Evolutionary conservation across 208 protist species (phyloP).

Genomic region (Leishmania arabica): DNA sequence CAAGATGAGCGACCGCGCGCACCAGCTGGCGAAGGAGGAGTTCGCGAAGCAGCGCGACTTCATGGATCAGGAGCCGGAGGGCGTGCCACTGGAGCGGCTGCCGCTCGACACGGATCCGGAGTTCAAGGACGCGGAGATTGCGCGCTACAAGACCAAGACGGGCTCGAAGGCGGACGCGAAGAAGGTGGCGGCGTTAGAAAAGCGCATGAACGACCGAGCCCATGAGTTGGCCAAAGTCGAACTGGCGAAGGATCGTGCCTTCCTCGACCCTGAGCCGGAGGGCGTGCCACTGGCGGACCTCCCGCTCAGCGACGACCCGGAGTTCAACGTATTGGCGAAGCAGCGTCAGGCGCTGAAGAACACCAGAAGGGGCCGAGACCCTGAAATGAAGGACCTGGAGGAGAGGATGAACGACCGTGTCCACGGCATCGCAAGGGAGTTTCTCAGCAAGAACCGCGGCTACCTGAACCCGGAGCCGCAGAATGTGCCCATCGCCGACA

Average conservation of each 20-base stretch:
- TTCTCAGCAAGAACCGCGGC: constrained; percentile 66
- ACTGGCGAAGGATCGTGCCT: constrained; percentile 60
- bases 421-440: constrained; percentile 57
- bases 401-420: constrained; percentile 81
- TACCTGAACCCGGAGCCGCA: constrained; percentile 71
- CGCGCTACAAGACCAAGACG: constrained; percentile 65
- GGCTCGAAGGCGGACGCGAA: constrained; percentile 37
- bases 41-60: constrained; percentile 69
- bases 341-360: constrained; percentile 73
- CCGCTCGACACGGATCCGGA: constrained; percentile 73
- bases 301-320: constrained; percentile 56
- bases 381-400: constrained; percentile 56
- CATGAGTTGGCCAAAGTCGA: constrained; percentile 59
- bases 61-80: constrained; percentile 75
- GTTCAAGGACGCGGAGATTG: constrained; percentile 81
- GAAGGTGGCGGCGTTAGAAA: constrained; percentile 45
- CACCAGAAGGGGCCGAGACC: constrained; percentile 38
- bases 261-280: constrained; percentile 80
- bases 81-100: constrained; percentile 64
- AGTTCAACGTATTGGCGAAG: constrained; percentile 72
- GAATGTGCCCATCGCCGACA: constrained; percentile 59
- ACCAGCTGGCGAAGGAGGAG: constrained; percentile 62
- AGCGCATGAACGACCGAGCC: constrained; percentile 61
- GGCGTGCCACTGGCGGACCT: constrained; percentile 74
- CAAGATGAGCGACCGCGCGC: constrained; percentile 68